Conservation (phyloP, 441 rosid genomes). For the Mallotus repandus region DNA sequence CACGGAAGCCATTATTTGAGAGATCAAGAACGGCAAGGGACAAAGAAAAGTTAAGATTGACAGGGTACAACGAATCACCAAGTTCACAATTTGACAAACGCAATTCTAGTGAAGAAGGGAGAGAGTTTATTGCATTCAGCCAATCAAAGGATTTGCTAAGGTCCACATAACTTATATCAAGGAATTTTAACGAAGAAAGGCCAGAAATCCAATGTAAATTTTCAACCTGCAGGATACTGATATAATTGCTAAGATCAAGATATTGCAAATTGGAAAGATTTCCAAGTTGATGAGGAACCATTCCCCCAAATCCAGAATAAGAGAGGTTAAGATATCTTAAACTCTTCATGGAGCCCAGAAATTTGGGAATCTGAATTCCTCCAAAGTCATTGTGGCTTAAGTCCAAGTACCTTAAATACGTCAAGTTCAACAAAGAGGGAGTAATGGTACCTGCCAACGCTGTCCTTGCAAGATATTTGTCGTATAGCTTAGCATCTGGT, state of each 20-base stretch:
- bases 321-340: slow-evolving; percentile 31
- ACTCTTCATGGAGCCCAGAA: slow-evolving; percentile 16
- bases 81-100: not conserved
- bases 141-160: not conserved
- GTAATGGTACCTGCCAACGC: not conserved
- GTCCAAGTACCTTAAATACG: not conserved
- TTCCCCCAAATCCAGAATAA: slow-evolving; percentile 21
- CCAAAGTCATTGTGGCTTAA: slow-evolving; percentile 27
- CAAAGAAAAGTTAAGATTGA: not conserved
- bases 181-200: slow-evolving; percentile 15
- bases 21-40: slow-evolving; percentile 18
- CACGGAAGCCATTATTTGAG: not conserved
- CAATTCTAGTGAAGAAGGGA: not conserved
- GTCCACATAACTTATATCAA: slow-evolving; percentile 1
- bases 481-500: no score
- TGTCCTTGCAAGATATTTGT: not conserved
- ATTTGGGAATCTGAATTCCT: slow-evolving; percentile 19
- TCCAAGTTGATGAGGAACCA: no score
- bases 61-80: no score
- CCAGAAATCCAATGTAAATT: slow-evolving; percentile 14
- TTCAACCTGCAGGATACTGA: not conserved
- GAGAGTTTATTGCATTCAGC: not conserved
- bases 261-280: no score
- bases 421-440: slow-evolving; percentile 2
- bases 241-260: not conserved